Percentiles rank a stretch among this genome's conserved stretches.
Evolutionary conservation across 1,284 basidiomycete species (phyloP).

Genomic region (Boletellus dicymbophilus): DNA sequence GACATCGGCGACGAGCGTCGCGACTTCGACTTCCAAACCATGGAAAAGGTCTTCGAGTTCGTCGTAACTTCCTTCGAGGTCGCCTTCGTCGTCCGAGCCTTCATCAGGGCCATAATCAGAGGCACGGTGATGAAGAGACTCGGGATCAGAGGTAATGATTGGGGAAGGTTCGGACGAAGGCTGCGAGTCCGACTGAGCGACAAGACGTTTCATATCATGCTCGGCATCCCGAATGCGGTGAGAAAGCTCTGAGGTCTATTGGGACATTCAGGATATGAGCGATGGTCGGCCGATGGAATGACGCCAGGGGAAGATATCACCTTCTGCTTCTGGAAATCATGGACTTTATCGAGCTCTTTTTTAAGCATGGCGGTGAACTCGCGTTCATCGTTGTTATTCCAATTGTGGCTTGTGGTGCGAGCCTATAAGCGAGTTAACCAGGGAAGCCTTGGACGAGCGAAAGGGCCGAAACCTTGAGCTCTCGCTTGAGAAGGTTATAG

Average conservation of each 20-base stretch:
- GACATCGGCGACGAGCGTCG: slow-evolving; percentile 95
- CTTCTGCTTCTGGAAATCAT: slow-evolving; percentile 94
- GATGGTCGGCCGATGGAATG: background rate
- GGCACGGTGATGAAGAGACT: slow-evolving; percentile 50
- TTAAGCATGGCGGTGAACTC: slow-evolving; percentile 83
- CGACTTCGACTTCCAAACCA: slow-evolving; percentile 92
- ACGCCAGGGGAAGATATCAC: slow-evolving; percentile 38
- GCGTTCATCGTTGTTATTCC: slow-evolving; percentile 80
- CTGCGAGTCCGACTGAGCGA: slow-evolving; percentile 54
- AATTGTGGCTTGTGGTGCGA: slow-evolving; percentile 59
- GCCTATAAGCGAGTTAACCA: slow-evolving; percentile 37
- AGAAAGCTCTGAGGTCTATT: slow-evolving; percentile 81
- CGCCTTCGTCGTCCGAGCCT: slow-evolving; percentile 71
- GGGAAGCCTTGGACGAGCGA: background rate
- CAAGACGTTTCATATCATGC: slow-evolving; percentile 75
- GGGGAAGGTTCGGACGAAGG: slow-evolving; percentile 34
- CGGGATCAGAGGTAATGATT: slow-evolving; percentile 45
- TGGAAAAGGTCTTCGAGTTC: slow-evolving; percentile 89
- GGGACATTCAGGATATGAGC: background rate
- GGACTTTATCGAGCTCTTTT: slow-evolving; percentile 92
- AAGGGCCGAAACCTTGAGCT: slow-evolving; percentile 68
- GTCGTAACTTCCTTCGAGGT: slow-evolving; percentile 63
- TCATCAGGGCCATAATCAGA: slow-evolving; percentile 64
- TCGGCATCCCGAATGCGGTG: slow-evolving; percentile 82
- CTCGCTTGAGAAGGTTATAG: slow-evolving; percentile 88